phyloP scores from a whole-genome alignment of 2,329 filamentous ascomycete genomes.

The Colletotrichum orbiculare region DNA sequence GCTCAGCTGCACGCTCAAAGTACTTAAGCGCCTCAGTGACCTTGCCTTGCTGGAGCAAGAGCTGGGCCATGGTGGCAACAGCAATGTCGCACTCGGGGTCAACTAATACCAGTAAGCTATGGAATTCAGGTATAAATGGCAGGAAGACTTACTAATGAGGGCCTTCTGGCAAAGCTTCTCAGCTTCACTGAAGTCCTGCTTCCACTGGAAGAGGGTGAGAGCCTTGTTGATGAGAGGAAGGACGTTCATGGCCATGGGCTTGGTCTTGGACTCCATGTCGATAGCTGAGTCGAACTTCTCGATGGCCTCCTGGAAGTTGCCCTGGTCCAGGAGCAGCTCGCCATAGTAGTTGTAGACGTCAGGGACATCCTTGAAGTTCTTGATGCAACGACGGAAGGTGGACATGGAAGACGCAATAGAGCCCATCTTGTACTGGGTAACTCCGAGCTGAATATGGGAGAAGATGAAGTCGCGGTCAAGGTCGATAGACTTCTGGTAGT shows the following conservation, averaged over 20 bases:
- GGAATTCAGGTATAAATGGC: background rate
- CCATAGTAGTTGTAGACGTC: constrained; percentile 99
- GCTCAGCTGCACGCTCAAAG: constrained; percentile 95
- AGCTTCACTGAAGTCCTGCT: constrained; percentile 93
- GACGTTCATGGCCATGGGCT: constrained; percentile 97
- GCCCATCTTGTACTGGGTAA: constrained; percentile 99
- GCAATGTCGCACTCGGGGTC: constrained; percentile 99
- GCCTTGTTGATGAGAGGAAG: constrained; percentile 99
- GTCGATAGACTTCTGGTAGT: constrained; percentile 99
- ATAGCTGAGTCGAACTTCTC: constrained; percentile 99
- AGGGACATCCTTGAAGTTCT: constrained; percentile 96
- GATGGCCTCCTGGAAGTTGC: constrained; percentile 93
- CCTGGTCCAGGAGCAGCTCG: constrained; percentile 94
- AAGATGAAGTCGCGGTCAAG: constrained; percentile 97
- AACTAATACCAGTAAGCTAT: constrained; percentile 67
- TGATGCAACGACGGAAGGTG: constrained; percentile 95
- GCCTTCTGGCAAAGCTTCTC: constrained; percentile 98
- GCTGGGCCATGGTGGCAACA: constrained; percentile 97
- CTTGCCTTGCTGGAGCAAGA: constrained; percentile 97
- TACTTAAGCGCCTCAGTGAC: constrained; percentile 95
- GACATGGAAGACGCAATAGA: constrained; percentile 98
- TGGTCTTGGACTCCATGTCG: constrained; percentile 95
- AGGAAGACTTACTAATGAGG: constrained; percentile 80
- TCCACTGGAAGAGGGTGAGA: constrained; percentile 96
- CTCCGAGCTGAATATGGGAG: constrained; percentile 98